Base-by-base conservation (phyloP, 192 early-diverging fungal genomes). In the Fimicolochytrium jonesii region DNA sequence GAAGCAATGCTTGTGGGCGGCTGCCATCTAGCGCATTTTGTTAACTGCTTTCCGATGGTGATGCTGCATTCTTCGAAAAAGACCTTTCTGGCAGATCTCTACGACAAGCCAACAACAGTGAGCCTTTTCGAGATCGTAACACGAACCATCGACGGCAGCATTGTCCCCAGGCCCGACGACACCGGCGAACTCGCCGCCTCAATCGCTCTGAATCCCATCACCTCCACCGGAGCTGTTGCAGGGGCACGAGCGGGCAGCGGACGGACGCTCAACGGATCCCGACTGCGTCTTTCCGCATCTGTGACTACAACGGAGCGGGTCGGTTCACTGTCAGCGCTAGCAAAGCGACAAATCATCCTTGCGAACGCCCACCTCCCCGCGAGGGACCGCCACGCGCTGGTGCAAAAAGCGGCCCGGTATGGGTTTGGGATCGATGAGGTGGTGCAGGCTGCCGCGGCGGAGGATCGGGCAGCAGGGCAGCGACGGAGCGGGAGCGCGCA, bases 21-120 rank as follows among this genome's bases (percentile, higher is more conserved):
- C n/a, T n/a, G n/a, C n/a, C n/a, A n/a, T n/a, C n/a, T n/a, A n/a
- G n/a, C n/a, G n/a, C n/a, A n/a, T n/a, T n/a, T n/a, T n/a, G n/a
- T n/a, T n/a, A n/a, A n/a, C n/a, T n/a, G n/a, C n/a, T n/a, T n/a
- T n/a, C n/a, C n/a, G n/a, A n/a, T n/a, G n/a, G n/a, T n/a, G n/a
- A n/a, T n/a, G n/a, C n/a, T n/a, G n/a, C n/a, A n/a, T n/a, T n/a
- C n/a, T n/a, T n/a, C n/a, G n/a, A n/a, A n/a, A n/a, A n/a, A n/a
- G n/a, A n/a, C 60, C 1, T 60, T 66, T 35, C 28, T 72, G 33
- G 50, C 50, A n/a, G 57, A 58, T 22, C 45, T 72, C 17, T 67
- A 67, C 47, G 52, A 72, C 18, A 72, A 72, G 37, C 64, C 70
- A n/a, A 66, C 43, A 7, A 59, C 37, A 18, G 37, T 67, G 39